These are phyloP conservation scores for Moesziomyces parantarcticus DNA, from an alignment of 1,284 basidiomycete genomes.

Conservation along the genomic window DNA sequence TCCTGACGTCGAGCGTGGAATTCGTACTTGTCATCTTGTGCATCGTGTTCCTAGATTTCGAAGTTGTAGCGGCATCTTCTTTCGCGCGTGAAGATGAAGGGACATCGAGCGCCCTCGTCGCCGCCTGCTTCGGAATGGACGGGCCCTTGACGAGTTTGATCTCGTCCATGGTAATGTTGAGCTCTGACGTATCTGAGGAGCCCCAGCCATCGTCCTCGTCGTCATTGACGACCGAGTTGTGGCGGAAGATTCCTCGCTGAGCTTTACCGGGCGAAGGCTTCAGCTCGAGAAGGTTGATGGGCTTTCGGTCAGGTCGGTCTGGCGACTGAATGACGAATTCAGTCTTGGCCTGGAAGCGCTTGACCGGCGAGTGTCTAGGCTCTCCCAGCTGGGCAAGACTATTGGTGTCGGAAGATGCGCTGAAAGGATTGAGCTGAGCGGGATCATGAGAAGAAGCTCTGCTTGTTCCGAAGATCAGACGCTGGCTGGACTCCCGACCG, in stretches of 20 bases:
- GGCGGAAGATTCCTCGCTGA: slow-evolving; percentile 47
- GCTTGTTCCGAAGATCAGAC: slow-evolving; percentile 24
- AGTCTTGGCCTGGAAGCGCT: slow-evolving; percentile 37
- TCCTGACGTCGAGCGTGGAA: slow-evolving; percentile 26
- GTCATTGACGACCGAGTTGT: slow-evolving; percentile 21
- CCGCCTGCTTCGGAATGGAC: slow-evolving; percentile 4
- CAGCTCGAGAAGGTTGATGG: slow-evolving; percentile 47
- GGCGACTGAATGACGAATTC: slow-evolving; percentile 38
- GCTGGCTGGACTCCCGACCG: slow-evolving; percentile 14
- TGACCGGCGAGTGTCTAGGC: slow-evolving; percentile 44
- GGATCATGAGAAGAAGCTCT: slow-evolving; percentile 1
- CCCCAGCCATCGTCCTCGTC: slow-evolving; percentile 25
- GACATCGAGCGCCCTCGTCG: background rate
- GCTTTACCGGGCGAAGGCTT: slow-evolving; percentile 53
- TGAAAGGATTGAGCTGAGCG: slow-evolving; percentile 24
- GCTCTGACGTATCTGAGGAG: background rate
- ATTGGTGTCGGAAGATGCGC: slow-evolving; percentile 11
- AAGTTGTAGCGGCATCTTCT: slow-evolving; percentile 2
- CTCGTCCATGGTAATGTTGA: slow-evolving; percentile 22
- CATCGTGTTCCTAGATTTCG: slow-evolving; percentile 2
- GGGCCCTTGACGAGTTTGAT: slow-evolving; percentile 33
- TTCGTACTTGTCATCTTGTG: slow-evolving; percentile 12
- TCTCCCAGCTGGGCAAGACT: slow-evolving; percentile 38
- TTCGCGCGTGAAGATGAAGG: slow-evolving; percentile 4
- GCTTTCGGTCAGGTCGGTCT: slow-evolving; percentile 44